Conservation (phyloP, 345 rosid species). For the Acer negundo region DNA sequence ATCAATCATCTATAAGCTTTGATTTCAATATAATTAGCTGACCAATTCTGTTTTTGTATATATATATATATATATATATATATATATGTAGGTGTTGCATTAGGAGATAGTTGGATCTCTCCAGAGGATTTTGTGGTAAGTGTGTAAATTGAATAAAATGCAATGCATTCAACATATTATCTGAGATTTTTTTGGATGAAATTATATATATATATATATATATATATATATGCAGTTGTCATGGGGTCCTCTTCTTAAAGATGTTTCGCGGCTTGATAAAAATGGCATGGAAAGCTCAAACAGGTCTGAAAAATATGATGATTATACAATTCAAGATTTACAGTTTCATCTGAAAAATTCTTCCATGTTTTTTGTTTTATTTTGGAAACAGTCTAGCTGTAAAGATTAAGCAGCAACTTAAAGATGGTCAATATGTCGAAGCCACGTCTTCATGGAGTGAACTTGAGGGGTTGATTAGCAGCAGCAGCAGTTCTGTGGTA, state of each 20-base stretch:
- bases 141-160: background rate
- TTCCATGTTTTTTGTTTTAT: background rate
- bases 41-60: background rate
- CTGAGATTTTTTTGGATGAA: background rate
- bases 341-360: background rate
- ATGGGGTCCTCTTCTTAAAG: constrained; percentile 89
- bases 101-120: constrained; percentile 94
- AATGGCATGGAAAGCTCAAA: constrained; percentile 54
- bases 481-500: constrained; percentile 69
- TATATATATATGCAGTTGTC: constrained; percentile 49
- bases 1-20: no score
- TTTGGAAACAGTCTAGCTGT: constrained; percentile 50
- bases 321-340: background rate
- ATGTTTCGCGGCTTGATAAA: constrained; percentile 67
- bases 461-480: constrained; percentile 47
- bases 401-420: constrained; percentile 59
- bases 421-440: constrained; percentile 39
- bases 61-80: background rate
- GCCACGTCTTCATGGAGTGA: constrained; percentile 72
- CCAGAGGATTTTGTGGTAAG: constrained; percentile 91
- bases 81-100: constrained; percentile 50
- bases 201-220: constrained; percentile 17
- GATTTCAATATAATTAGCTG: background rate
- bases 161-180: background rate
- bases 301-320: constrained; percentile 36